Evolutionary conservation across 495 filamentous ascomycete genomes (phyloP), one percentile per base, ranked within the genome.

Genomic region (Clohesyomyces aquaticus): DNA sequence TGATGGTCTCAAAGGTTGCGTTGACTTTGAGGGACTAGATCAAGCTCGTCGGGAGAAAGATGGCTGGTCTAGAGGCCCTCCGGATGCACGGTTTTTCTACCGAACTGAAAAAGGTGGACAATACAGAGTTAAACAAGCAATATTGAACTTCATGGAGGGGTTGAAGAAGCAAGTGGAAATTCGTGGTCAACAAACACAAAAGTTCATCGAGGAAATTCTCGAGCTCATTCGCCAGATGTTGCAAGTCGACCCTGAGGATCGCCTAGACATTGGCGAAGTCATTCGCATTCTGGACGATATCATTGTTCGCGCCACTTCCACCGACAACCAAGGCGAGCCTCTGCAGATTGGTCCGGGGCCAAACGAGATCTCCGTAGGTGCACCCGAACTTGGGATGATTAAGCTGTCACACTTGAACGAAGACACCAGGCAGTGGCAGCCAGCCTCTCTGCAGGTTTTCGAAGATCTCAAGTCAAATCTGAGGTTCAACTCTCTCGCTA

Each of bases 231-330:
- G 41, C 9, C 27, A 22, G n/a, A 63, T 63, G 61, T 52, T 63
- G 16, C 22, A 57, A 21, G 38, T 43, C 25, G 32, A 47, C 9
- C 35, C 43, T 4, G 61, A 56, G 14, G 18, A 38, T 22, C 38
- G 61, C 9, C 56, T 63, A 28, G 61, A 63, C 46, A 57, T 63
- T 38, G 52, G 23, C 10, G 61, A 46, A 12, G 61, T 63, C 12
- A 43, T 63, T 16, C 41, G 61, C 6, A 45, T 22, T 10, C 42
- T 63, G 19, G 9, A 23, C 12, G 49, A 46, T 26, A 32, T 46
- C 4, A 56, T 63, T 23, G 26, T 28, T 14, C 61, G 57, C 26
- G 58, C 58, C 18, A 42, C 29, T 6, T 32, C 58, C 25, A 28
- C n/a, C 9, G 26, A 19, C 4, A 18, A 3, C 3, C 2, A 14